Evolutionary conservation across 192 early-diverging fungal genomes (phyloP).

Genomic region (Coemansia furcata): DNA sequence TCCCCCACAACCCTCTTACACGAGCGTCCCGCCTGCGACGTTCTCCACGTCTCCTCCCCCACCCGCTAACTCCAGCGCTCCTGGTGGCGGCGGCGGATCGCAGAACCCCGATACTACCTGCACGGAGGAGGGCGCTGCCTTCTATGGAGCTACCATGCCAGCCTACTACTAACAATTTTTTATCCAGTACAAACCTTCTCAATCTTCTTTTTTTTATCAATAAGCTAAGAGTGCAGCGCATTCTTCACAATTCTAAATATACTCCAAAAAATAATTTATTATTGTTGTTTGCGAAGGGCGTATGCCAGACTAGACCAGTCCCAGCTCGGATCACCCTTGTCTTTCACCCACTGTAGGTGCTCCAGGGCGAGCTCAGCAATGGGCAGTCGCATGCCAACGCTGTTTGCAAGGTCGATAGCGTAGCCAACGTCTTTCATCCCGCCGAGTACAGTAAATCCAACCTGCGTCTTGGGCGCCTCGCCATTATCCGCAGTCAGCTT

Average conservation of each 20-base stretch:
- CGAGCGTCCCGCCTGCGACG: conserved; percentile 10
- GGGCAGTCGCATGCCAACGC: conserved; percentile 24
- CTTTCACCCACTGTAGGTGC: conserved; percentile 39
- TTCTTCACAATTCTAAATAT: not conserved
- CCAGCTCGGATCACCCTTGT: conserved; percentile 36
- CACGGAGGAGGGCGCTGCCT: conserved; percentile 11
- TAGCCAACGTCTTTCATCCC: conserved; percentile 46
- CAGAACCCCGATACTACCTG: conserved; percentile 34
- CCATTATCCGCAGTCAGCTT: conserved; percentile 27
- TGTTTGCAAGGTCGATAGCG: conserved; percentile 38
- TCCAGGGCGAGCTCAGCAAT: conserved; percentile 29
- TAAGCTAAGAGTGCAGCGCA: conserved; percentile 7
- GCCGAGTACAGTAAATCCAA: conserved; percentile 31
- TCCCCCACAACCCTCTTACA: conserved; percentile 8
- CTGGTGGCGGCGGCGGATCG: conserved; percentile 1
- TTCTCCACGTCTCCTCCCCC: not conserved
- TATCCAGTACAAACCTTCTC: not conserved
- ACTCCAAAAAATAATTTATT: not conserved
- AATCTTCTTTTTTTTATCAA: too few relatives aligned
- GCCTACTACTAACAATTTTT: conserved; percentile 21
- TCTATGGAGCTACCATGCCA: conserved; percentile 8
- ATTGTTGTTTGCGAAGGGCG: conserved; percentile 29
- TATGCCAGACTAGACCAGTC: conserved; percentile 38
- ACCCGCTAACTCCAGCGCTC: not conserved
- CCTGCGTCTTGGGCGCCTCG: conserved; percentile 37